Evolutionary conservation across 257 asterid genomes (phyloP), one percentile per base, ranked within the genome.

Genomic region (Petunia axillaris): DNA sequence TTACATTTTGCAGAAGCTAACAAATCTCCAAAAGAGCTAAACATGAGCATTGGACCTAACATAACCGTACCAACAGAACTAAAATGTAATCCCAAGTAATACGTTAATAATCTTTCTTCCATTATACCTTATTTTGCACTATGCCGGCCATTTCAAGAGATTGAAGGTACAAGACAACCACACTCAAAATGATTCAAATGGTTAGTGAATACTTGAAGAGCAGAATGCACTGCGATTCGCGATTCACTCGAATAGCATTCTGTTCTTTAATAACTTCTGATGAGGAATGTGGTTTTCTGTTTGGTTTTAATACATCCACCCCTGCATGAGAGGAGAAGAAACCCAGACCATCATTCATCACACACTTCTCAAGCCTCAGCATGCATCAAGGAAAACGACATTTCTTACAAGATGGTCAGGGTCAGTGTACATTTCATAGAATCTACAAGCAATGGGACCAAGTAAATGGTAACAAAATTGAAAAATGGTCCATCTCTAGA

Each of bases 391-490:
- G 25, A 25, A 25, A 25, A 25, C 25, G 25, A 25, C 25, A 25
- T 25, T 25, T 25, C 25, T 25, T 25, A 25, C 25, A 25, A 25
- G 25, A 25, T 25, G 25, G 25, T 25, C 25, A 25, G 25, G 25
- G 25, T 25, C 25, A 25, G 25, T 25, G 25, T 25, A 25, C 25
- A 25, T 25, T 25, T 25, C 35, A 57, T n/a, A 15, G 63, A 35
- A 48, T 71, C 60, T 48, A 71, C 8, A 9, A 6, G 55, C 59
- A 48, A 41, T 35, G 62, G 77, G n/a, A 50, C 62, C 43, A 50
- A 10, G 62, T 52, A 35, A 35, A 54, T 50, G 77, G 77, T 73
- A 50, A 6, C 77, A 71, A 50, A 50, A 55, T 35, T 71, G 55
- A 67, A 70, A 25, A 70, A 70, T 46, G 35, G 35, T 73, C 50